Evolutionary conservation across 2,329 filamentous ascomycete species (phyloP).

Genomic region (Sporothrix luriei): DNA sequence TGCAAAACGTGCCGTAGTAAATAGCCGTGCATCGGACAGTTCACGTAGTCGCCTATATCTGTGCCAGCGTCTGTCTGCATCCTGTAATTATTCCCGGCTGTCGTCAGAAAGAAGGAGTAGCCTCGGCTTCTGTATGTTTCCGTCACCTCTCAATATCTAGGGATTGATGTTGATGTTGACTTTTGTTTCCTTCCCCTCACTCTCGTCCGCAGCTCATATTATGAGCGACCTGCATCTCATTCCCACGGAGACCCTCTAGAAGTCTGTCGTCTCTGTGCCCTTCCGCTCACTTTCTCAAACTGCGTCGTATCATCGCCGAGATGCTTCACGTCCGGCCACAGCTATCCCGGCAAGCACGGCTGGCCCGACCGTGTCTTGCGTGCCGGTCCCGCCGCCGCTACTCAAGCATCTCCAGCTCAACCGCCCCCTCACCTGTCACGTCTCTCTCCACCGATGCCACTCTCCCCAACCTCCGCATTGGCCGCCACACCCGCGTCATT

Average conservation of each 20-base stretch:
- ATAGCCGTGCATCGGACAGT: slow-evolving; percentile 11
- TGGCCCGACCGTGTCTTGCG: slow-evolving; percentile 10
- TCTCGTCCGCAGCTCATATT: neutral
- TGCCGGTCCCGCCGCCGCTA: slow-evolving; percentile 2
- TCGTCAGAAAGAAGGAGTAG: neutral
- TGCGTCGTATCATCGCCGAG: neutral
- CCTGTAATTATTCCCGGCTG: neutral
- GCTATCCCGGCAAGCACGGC: slow-evolving; percentile 9
- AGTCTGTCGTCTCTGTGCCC: no score
- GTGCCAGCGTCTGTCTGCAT: neutral
- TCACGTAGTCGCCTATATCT: neutral
- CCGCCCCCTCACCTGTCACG: neutral
- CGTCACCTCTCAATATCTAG: neutral
- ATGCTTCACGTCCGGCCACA: slow-evolving; percentile 28
- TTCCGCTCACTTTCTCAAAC: slow-evolving; percentile 1
- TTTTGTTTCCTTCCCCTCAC: neutral
- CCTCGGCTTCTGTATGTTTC: neutral
- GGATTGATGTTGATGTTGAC: neutral
- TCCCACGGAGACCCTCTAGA: neutral
- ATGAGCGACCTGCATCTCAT: neutral
- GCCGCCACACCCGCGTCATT: slow-evolving; percentile 47
- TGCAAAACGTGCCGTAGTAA: neutral
- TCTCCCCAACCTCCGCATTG: slow-evolving; percentile 46
- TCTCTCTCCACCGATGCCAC: slow-evolving; percentile 42
- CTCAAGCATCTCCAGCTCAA: neutral